These are phyloP conservation scores for Solanum chilense DNA, from an alignment of 257 asterid species.

Conservation along the genomic window DNA sequence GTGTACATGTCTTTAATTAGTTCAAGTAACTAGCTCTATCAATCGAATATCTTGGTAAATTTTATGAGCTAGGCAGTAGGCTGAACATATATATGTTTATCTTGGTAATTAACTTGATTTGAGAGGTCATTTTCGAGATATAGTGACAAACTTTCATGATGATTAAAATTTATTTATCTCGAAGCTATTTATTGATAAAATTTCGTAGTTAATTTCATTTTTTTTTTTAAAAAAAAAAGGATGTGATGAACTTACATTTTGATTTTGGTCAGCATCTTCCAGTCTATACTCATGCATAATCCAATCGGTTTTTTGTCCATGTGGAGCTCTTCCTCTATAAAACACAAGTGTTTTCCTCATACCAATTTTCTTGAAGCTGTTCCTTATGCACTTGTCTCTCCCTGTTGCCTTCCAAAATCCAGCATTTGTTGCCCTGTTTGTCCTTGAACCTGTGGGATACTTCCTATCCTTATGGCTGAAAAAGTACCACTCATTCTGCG, in stretches of 20 bases:
- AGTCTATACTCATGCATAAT: constrained; percentile 91
- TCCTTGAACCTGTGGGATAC: constrained; percentile 86
- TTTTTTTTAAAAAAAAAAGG: too few relatives aligned
- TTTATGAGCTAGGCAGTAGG: background rate
- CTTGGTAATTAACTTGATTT: too few relatives aligned
- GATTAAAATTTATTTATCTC: too few relatives aligned
- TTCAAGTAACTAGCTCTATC: too few relatives aligned
- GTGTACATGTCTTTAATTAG: too few relatives aligned
- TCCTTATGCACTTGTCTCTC: constrained; percentile 76
- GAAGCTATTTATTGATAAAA: too few relatives aligned
- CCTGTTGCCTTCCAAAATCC: constrained; percentile 98
- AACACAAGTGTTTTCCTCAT: constrained; percentile 90
- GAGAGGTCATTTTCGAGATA: background rate
- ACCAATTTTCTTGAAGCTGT: constrained; percentile 62
- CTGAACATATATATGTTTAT: background rate
- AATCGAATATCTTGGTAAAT: background rate
- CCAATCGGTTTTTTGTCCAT: constrained; percentile 90
- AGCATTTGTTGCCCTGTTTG: constrained; percentile 76
- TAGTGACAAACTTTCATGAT: too few relatives aligned
- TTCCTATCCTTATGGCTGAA: constrained; percentile 95
- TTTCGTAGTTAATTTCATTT: background rate
- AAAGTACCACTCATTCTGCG: constrained; percentile 87
- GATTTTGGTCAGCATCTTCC: constrained; percentile 38
- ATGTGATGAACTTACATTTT: constrained; percentile 9
- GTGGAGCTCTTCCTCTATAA: constrained; percentile 90